phyloP scores from a whole-genome alignment of 371 early-diverging fungal species.

The Mucor velutinosus region DNA sequence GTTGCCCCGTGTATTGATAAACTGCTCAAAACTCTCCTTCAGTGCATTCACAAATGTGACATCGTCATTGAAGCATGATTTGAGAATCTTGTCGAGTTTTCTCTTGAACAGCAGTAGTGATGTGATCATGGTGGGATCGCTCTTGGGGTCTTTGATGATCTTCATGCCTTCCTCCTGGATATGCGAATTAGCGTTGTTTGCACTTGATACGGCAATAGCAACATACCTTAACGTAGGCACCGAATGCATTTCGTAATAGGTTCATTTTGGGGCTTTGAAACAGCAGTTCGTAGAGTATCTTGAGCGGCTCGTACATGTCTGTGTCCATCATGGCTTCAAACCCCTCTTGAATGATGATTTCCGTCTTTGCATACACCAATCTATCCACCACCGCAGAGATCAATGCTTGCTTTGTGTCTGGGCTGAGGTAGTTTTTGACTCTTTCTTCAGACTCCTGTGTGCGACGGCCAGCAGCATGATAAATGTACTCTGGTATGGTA shows the following conservation, averaged over 20 bases:
- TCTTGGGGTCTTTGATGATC: constrained; percentile 30
- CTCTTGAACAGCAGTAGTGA: constrained; percentile 70
- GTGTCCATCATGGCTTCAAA: constrained; percentile 72
- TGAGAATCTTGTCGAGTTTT: constrained; percentile 66
- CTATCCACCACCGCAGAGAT: constrained; percentile 62
- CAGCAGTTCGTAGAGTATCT: constrained; percentile 49
- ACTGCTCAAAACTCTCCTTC: constrained; percentile 85
- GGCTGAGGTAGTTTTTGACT: constrained; percentile 66
- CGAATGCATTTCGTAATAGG: constrained; percentile 28
- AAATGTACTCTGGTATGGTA: constrained; percentile 62
- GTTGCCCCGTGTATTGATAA: constrained; percentile 82
- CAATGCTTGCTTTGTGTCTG: constrained; percentile 65
- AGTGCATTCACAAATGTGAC: constrained; percentile 64
- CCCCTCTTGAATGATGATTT: constrained; percentile 63
- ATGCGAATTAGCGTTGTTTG: too few relatives aligned
- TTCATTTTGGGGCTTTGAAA: constrained; percentile 13
- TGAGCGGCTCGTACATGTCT: constrained; percentile 59
- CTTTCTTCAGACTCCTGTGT: constrained; percentile 65
- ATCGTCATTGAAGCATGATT: constrained; percentile 63
- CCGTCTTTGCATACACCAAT: constrained; percentile 63
- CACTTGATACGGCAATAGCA: too few relatives aligned
- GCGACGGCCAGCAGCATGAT: constrained; percentile 64
- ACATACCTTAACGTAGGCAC: constrained; percentile 37
- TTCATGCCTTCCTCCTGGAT: not conserved
- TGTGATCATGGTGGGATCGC: constrained; percentile 57